Base-by-base conservation (phyloP, 192 early-diverging fungal species). In the Chytriomyces sp. region DNA sequence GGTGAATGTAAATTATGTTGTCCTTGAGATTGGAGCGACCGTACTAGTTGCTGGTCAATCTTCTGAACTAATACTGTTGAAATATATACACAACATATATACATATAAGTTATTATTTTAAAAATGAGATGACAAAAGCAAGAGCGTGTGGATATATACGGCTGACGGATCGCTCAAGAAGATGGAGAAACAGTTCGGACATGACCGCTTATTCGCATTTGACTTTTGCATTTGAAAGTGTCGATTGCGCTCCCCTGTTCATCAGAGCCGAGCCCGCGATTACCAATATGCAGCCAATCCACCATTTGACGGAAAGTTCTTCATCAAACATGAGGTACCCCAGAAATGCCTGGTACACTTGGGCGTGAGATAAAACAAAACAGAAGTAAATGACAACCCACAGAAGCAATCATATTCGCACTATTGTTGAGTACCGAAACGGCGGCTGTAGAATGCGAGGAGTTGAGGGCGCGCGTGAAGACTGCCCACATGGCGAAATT, bases 401-500 rank as follows among this genome's bases (percentile, higher is more conserved):
- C 62, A 86, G 86, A 1, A 92, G 91, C 31, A 84, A 80, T 37
- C 81, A 93, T 92, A 72, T 93, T 96, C 19, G 85, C 84, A 5
- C 88, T 90, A 22, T 86, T 93, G 78, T 93, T 93, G 63, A 93
- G 71, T 52, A 92, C 84, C 14, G 90, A 91, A 6, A 93, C 92
- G 28, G 90, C 86, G 2, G 89, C 77, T 3, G 93, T 91, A 17
- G 92, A 92, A 38, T 85, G 78, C 22, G 93, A 88, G 40, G 80
- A 80, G 57, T 85, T 89, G 34, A 96, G 80, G 4, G 93, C 93
- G 61, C 92, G 92, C 49, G 94, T 93, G 66, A 95, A 94, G 2
- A 88, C 78, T 2, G 87, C 87, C 94, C 94, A 96, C 94, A 96
- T 96, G 59, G 88, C 61, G 3, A 90, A 85, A 68, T 95, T 95